Base-by-base conservation (phyloP, 1,284 basidiomycete genomes). In the Naganishia cerealis region DNA sequence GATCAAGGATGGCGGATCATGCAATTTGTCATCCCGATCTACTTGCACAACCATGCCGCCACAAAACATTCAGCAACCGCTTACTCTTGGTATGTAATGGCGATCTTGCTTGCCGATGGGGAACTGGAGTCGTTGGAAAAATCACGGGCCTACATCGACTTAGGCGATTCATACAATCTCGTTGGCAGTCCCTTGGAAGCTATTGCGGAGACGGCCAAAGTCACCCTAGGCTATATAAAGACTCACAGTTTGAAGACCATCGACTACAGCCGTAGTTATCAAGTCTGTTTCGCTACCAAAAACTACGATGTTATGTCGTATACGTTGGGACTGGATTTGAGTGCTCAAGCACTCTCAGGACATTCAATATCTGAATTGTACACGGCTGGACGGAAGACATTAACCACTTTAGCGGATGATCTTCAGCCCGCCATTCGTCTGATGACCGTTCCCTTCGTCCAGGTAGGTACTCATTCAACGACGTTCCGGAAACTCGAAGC, bases 341-440 rank as follows among this genome's bases (percentile, higher is more conserved):
- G 54, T n/a, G 61, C 67, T 15, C 43, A 63, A 21, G 38, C 55
- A 26, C 42, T 68, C 12, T 63, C 59, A 9, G 67, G 67, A 6
- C 67, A 65, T 62, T 67, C 57, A 2, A 43, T 67, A 16, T 36
- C 66, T 9, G 50, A 43, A 6, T 56, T 50, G 50, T 67, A 13
- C 68, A 75, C 15, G 24, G 56, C 21, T 24, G 66, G 24, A 67
- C 73, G 38, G 59, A 71, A 16, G 36, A 48, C 29, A 24, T 71
- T 59, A 26, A 54, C 53, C 10, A 54, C 57, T 21, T 36, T 67
- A 29, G 66, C 50, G 38, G 66, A 67, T 36, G 66, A 67, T 38
- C 52, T 67, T 4, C 66, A 61, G 38, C 54, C 58, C 3, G 58
- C 59, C 7, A 61, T 61, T 8, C 57, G 57, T 43, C n/a, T 67